Percentiles rank a stretch among this genome's conserved stretches.
phyloP scores from a whole-genome alignment of 768 basidiomycete species.

The Tulasnella sp. region DNA sequence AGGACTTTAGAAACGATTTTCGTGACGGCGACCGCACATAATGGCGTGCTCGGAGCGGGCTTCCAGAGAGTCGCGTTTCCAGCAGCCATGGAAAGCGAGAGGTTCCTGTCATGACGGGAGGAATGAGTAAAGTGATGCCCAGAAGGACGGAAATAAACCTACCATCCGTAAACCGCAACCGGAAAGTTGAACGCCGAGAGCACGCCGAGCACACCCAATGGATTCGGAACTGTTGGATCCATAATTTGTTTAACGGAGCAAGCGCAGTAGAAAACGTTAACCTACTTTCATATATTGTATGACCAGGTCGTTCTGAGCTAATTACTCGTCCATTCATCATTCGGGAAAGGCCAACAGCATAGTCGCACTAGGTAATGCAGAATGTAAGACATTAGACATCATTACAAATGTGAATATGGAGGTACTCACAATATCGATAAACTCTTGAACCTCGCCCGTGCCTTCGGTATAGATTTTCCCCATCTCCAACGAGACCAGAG shows the following conservation, averaged over 20 bases:
- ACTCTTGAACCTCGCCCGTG: slow-evolving; percentile 88
- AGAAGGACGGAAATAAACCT: slow-evolving; percentile 3
- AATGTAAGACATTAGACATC: not conserved
- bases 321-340: slow-evolving; percentile 90
- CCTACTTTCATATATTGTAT: slow-evolving; percentile 85
- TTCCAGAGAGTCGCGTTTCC: slow-evolving; percentile 96
- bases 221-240: slow-evolving; percentile 66
- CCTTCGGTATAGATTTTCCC: slow-evolving; percentile 85
- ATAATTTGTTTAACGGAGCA: not conserved
- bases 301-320: slow-evolving; percentile 81
- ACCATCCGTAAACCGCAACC: slow-evolving; percentile 88
- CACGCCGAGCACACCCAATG: slow-evolving; percentile 62
- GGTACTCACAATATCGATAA: slow-evolving; percentile 79
- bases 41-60: slow-evolving; percentile 78
- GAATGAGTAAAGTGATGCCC: not conserved
- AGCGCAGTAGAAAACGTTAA: slow-evolving; percentile 7
- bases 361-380: slow-evolving; percentile 59
- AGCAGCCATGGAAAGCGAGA: slow-evolving; percentile 75
- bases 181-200: slow-evolving; percentile 96
- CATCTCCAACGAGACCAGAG: slow-evolving; percentile 54
- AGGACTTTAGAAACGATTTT: slow-evolving; percentile 73
- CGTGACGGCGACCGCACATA: slow-evolving; percentile 86
- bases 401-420: not conserved
- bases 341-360: slow-evolving; percentile 82
- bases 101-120: slow-evolving; percentile 49